Percentiles rank a stretch among this genome's conserved stretches.
These are phyloP conservation scores for Urtica urens DNA, from an alignment of 306 rosid species.

Conservation along the genomic window DNA sequence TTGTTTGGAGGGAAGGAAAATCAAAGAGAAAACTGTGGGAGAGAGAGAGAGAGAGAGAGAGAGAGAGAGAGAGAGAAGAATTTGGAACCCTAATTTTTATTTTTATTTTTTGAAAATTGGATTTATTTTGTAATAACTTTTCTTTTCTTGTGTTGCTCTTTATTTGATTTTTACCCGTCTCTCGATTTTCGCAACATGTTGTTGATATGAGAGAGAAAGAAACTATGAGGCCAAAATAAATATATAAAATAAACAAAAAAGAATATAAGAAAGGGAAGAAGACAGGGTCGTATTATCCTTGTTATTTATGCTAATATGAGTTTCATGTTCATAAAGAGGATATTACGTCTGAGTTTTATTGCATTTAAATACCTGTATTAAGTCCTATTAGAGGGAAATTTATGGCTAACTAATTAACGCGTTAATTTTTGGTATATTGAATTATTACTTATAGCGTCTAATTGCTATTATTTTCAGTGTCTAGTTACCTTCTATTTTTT, in stretches of 20 bases:
- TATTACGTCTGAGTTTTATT: no score
- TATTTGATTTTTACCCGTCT: background rate
- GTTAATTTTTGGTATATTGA: background rate
- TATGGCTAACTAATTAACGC: conserved; percentile 24
- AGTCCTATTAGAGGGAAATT: conserved; percentile 16
- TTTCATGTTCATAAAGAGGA: no score
- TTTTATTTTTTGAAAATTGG: background rate
- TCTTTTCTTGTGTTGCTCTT: background rate
- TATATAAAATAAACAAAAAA: background rate
- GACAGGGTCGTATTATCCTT: no score
- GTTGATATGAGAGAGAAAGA: background rate
- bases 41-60: conserved; percentile 3
- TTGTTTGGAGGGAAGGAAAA: conserved; percentile 67
- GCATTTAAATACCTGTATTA: no score
- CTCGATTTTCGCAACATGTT: conserved; percentile 17
- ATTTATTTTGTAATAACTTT: background rate
- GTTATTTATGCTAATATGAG: no score
- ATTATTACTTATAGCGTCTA: background rate
- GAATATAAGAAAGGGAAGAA: no score
- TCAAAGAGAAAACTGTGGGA: conserved; percentile 8
- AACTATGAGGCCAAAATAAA: background rate
- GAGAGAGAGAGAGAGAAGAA: conserved; percentile 9
- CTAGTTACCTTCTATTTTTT: background rate
- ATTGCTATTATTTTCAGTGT: background rate
- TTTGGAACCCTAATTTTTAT: conserved; percentile 31